phyloP scores from a whole-genome alignment of 352 stramenopile species.

The Phytophthora pistaciae region DNA sequence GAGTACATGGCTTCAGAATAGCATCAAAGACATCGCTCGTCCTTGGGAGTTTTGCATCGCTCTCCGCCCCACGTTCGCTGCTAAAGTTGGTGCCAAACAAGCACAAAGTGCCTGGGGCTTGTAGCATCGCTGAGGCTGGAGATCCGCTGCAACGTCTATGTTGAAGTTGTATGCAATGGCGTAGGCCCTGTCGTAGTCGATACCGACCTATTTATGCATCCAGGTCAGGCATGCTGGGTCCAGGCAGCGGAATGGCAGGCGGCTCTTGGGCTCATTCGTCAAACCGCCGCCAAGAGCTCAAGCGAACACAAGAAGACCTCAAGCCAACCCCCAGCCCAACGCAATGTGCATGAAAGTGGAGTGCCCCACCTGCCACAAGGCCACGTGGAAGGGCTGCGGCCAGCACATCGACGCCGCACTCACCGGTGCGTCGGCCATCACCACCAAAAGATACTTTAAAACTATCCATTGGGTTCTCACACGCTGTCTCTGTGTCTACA shows the following conservation, averaged over 20 bases:
- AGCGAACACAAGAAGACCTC: slow-evolving; percentile 3
- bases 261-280: slow-evolving; percentile 8
- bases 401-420: slow-evolving; percentile 65
- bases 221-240: neutral
- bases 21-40: slow-evolving; percentile 1
- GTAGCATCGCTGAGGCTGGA: too few relatives aligned
- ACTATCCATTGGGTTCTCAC: neutral
- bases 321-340: neutral
- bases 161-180: slow-evolving; percentile 5
- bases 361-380: slow-evolving; percentile 66
- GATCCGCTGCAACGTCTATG: neutral
- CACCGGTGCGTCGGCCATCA: slow-evolving; percentile 18
- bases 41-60: slow-evolving; percentile 3
- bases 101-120: neutral
- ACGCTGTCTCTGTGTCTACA: slow-evolving; percentile 9
- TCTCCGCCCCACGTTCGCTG: neutral
- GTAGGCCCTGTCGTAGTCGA: neutral
- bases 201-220: neutral
- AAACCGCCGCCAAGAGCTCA: slow-evolving; percentile 21
- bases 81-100: slow-evolving; percentile 15
- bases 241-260: neutral
- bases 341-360: slow-evolving; percentile 69
- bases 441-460: neutral
- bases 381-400: slow-evolving; percentile 70
- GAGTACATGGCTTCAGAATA: slow-evolving; percentile 17